These are phyloP conservation scores for Pascua guehoae DNA, from an alignment of 1,284 basidiomycete species.

Conservation along the genomic window DNA sequence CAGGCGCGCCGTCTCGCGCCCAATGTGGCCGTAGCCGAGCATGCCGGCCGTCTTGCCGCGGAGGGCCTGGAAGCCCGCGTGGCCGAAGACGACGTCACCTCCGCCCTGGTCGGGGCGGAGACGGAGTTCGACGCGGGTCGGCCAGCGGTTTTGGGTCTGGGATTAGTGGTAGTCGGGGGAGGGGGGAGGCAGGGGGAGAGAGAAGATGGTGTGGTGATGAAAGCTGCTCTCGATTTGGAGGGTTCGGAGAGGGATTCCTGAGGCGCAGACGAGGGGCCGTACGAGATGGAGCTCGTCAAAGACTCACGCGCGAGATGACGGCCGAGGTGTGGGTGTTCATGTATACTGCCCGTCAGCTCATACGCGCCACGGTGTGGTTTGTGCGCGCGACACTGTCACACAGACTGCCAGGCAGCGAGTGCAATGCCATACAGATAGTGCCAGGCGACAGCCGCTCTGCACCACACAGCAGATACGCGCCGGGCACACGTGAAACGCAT, in stretches of 20 bases:
- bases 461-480: too few species aligned
- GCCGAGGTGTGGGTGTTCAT: constrained; percentile 32
- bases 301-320: constrained; percentile 23
- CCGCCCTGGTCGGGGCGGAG: not conserved
- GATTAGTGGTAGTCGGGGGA: not conserved
- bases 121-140: constrained; percentile 14
- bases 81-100: not conserved
- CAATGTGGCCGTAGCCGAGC: constrained; percentile 37
- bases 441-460: too few species aligned
- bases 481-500: too few species aligned
- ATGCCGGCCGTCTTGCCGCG: constrained; percentile 16
- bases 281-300: too few species aligned
- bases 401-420: too few species aligned
- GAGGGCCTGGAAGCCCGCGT: constrained; percentile 7
- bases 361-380: not conserved
- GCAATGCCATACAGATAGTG: too few species aligned
- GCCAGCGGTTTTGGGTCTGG: constrained; percentile 20
- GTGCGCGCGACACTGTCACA: too few species aligned
- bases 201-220: not conserved
- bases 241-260: too few species aligned
- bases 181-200: too few species aligned
- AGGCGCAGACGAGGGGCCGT: too few species aligned
- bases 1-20: constrained; percentile 43
- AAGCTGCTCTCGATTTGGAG: too few species aligned
- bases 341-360: constrained; percentile 22